Percentiles rank a stretch among this genome's conserved stretches.
phyloP scores from a whole-genome alignment of 495 filamentous ascomycete genomes.

The Rostrohypoxylon terebratum region DNA sequence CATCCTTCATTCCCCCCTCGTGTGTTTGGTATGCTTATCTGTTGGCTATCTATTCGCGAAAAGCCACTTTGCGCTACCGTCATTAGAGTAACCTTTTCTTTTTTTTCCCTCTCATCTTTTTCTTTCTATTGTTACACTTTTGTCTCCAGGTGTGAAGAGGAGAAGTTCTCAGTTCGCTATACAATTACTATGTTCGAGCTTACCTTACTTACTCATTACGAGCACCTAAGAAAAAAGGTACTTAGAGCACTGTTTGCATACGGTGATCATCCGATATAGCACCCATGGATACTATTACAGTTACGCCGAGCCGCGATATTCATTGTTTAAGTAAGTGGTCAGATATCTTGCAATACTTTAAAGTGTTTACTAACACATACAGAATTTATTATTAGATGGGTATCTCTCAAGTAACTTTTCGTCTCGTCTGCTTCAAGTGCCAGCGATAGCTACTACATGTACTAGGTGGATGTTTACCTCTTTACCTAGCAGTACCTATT shows the following conservation, averaged over 20 bases:
- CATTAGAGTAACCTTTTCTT: slow-evolving; percentile 10
- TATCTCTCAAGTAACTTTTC: not conserved
- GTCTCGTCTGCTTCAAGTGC: slow-evolving; percentile 3
- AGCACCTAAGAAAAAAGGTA: not conserved
- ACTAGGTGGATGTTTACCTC: no score
- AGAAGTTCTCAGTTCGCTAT: not conserved
- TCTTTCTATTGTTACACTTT: not conserved
- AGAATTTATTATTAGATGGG: not conserved
- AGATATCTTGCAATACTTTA: not conserved
- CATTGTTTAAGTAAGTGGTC: slow-evolving; percentile 4
- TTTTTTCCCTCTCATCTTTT: not conserved
- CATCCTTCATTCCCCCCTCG: slow-evolving; percentile 33
- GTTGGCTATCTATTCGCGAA: slow-evolving; percentile 37
- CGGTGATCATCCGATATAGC: not conserved
- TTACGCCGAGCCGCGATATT: slow-evolving; percentile 21
- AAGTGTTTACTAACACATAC: not conserved
- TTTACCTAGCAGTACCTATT: not conserved
- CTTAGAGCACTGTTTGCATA: slow-evolving; percentile 19
- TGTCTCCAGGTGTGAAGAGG: not conserved
- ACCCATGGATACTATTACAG: not conserved
- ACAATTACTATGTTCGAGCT: not conserved
- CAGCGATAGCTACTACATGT: not conserved
- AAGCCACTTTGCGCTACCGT: slow-evolving; percentile 10
- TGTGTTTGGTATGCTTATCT: slow-evolving; percentile 41
- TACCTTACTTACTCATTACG: not conserved